Evolutionary conservation across 1,284 basidiomycete genomes (phyloP).

Genomic region (Thelephora terrestris): DNA sequence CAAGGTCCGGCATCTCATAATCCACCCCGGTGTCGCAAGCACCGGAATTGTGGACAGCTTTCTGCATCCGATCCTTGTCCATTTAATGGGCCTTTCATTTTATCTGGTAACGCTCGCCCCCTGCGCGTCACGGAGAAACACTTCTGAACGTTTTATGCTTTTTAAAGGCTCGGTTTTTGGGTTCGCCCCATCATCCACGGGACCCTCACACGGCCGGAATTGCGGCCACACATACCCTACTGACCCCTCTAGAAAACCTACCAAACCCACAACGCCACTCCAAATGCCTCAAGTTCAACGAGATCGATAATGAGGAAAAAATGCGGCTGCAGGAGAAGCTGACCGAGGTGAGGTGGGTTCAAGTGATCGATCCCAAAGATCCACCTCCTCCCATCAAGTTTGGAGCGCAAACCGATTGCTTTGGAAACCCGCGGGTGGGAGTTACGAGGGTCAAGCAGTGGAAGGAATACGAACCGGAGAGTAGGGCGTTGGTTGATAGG

Average conservation of each 20-base stretch:
- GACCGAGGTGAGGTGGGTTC: constrained; percentile 13
- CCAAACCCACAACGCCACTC: constrained; percentile 16
- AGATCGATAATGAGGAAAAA: constrained; percentile 9
- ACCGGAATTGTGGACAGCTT: constrained; percentile 54
- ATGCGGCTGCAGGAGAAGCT: constrained; percentile 8
- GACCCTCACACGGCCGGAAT: constrained; percentile 52
- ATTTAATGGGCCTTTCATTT: constrained; percentile 51
- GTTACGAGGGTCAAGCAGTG: constrained; percentile 39
- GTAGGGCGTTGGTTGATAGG: constrained; percentile 36
- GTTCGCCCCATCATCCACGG: constrained; percentile 57
- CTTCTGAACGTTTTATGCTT: neutral
- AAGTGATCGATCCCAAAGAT: neutral
- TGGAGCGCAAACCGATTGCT: constrained; percentile 42
- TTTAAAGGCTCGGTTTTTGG: constrained; percentile 51
- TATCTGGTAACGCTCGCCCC: constrained; percentile 49
- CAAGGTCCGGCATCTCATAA: constrained; percentile 50
- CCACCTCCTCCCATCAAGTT: constrained; percentile 30
- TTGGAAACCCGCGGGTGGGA: constrained; percentile 45
- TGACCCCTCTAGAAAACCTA: constrained; percentile 41
- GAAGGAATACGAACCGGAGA: constrained; percentile 36
- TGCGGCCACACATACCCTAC: constrained; percentile 50
- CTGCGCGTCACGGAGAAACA: neutral
- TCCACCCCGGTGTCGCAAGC: constrained; percentile 66
- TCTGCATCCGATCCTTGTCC: constrained; percentile 37
- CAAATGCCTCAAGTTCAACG: constrained; percentile 11